Percentiles rank a stretch among this genome's conserved stretches.
Conservation (phyloP, 2,329 filamentous ascomycete genomes). For the Fusarium sp. region DNA sequence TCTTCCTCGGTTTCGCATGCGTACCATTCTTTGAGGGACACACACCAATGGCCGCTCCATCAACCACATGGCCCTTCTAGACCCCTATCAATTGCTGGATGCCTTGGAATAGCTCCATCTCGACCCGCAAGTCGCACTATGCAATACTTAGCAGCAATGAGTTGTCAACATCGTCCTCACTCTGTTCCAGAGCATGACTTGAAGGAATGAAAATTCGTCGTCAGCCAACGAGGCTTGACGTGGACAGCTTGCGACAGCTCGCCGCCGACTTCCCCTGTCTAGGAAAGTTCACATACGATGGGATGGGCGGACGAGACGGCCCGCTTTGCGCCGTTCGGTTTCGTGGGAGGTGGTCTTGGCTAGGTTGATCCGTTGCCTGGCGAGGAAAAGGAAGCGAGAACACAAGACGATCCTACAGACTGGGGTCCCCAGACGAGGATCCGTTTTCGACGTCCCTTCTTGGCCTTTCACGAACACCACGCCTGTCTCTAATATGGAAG, state of each 20-base stretch:
- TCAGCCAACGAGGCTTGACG: neutral
- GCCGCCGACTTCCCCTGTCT: neutral
- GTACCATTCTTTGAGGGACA: neutral
- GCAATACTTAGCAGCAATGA: neutral
- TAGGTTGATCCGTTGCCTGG: slow-evolving; percentile 3
- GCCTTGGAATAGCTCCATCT: neutral
- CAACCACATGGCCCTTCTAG: neutral
- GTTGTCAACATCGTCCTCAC: neutral
- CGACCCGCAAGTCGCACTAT: neutral
- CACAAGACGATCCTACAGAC: slow-evolving; percentile 13
- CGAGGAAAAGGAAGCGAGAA: neutral
- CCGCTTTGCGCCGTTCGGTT: neutral
- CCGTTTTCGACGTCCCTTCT: slow-evolving; percentile 33
- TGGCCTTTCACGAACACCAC: slow-evolving; percentile 9
- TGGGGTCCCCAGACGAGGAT: slow-evolving; percentile 23
- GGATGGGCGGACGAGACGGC: slow-evolving; percentile 1
- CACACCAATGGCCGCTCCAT: neutral
- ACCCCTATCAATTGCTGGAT: neutral
- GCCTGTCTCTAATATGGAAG: neutral
- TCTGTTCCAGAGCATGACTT: neutral
- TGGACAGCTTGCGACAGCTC: neutral
- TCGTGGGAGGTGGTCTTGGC: neutral
- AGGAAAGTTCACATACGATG: neutral
- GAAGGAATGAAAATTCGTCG: neutral
- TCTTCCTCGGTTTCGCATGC: neutral